phyloP scores from a whole-genome alignment of 371 early-diverging fungal genomes.

The Zychaea mexicana region DNA sequence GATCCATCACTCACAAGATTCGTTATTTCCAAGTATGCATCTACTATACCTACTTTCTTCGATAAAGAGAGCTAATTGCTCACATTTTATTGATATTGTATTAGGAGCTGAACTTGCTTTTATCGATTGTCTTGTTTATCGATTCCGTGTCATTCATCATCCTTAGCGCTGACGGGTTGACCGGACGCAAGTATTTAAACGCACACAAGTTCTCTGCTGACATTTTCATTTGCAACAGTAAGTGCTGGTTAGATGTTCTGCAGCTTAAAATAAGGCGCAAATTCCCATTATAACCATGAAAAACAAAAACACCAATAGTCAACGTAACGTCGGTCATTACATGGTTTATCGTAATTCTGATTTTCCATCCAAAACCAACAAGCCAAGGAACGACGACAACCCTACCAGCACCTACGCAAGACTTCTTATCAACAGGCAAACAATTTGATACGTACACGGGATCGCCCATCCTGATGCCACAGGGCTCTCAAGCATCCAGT shows the following conservation, averaged over 20 bases:
- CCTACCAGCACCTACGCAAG: constrained; percentile 11
- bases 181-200: constrained; percentile 27
- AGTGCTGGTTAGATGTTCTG: no score
- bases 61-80: no score
- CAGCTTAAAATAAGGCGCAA: neutral
- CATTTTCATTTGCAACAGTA: constrained; percentile 50
- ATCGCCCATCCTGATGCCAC: constrained; percentile 22
- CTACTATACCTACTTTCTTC: no score
- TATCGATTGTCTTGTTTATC: constrained; percentile 34
- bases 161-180: constrained; percentile 45
- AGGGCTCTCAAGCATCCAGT: constrained; percentile 19
- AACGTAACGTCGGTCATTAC: constrained; percentile 34
- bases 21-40: constrained; percentile 44
- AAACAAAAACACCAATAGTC: constrained; percentile 24
- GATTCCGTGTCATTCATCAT: constrained; percentile 35
- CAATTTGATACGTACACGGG: constrained; percentile 11
- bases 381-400: neutral
- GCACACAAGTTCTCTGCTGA: constrained; percentile 44
- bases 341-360: constrained; percentile 44
- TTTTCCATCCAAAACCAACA: constrained; percentile 42
- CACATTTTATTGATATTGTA: neutral
- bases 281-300: neutral
- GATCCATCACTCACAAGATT: constrained; percentile 37
- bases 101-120: constrained; percentile 45
- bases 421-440: constrained; percentile 16